Percentiles rank a stretch among this genome's conserved stretches.
These are phyloP conservation scores for Suillus variegatus DNA, from an alignment of 768 basidiomycete species.

Conservation along the genomic window DNA sequence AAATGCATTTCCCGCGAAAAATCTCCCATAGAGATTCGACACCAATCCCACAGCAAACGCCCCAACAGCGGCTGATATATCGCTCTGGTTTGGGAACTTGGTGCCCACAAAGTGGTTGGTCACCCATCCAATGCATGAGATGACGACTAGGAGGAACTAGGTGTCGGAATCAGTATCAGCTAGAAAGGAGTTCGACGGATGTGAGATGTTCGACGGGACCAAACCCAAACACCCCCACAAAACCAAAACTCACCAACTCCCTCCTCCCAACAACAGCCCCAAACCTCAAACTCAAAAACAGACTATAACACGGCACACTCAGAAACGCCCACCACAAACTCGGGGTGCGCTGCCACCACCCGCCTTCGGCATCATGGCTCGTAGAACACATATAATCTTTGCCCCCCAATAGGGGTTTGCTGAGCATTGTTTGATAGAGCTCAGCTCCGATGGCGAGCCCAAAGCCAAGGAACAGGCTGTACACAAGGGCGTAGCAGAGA, in stretches of 20 bases:
- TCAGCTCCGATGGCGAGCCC: slow-evolving; percentile 81
- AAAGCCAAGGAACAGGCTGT: slow-evolving; percentile 78
- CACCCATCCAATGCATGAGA: slow-evolving; percentile 74
- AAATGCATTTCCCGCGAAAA: slow-evolving; percentile 75
- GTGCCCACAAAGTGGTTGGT: slow-evolving; percentile 66
- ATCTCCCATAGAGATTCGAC: slow-evolving; percentile 74
- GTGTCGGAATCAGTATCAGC: not conserved
- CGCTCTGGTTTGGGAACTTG: slow-evolving; percentile 66
- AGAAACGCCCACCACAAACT: slow-evolving; percentile 75
- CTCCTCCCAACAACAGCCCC: slow-evolving; percentile 56
- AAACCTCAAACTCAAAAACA: slow-evolving; percentile 66
- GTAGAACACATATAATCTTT: slow-evolving; percentile 62
- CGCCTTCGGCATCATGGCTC: slow-evolving; percentile 55
- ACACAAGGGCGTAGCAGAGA: slow-evolving; percentile 76
- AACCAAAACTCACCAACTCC: slow-evolving; percentile 49
- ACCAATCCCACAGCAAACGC: slow-evolving; percentile 82
- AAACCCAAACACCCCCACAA: not conserved
- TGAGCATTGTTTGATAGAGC: slow-evolving; percentile 60
- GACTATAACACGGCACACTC: slow-evolving; percentile 68
- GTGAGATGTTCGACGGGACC: not conserved
- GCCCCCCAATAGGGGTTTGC: slow-evolving; percentile 44
- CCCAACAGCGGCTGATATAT: slow-evolving; percentile 80
- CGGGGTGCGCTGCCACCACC: slow-evolving; percentile 77
- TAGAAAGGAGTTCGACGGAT: not conserved
- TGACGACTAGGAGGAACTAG: slow-evolving; percentile 48